These are phyloP conservation scores for Parafenestella ontariensis DNA, from an alignment of 2,329 filamentous ascomycete species.

Conservation along the genomic window DNA sequence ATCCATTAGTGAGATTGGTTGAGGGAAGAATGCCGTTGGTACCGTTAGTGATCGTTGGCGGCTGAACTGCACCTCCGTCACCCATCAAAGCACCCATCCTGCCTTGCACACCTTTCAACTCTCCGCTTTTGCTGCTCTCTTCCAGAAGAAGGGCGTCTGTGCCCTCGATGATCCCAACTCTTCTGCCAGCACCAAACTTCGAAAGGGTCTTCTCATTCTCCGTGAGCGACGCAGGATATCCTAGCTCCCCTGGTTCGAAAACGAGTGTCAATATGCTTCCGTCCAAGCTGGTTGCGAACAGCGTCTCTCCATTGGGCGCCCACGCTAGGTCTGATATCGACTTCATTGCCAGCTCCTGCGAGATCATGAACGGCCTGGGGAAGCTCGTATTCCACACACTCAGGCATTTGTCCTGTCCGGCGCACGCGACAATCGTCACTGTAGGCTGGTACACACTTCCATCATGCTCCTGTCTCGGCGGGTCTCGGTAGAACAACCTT, in stretches of 20 bases:
- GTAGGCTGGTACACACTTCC: slow-evolving; percentile 54
- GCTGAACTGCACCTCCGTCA: slow-evolving; percentile 61
- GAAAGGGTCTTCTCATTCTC: slow-evolving; percentile 93
- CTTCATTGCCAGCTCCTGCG: slow-evolving; percentile 87
- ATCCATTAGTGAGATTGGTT: slow-evolving; percentile 55
- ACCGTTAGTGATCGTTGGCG: slow-evolving; percentile 64
- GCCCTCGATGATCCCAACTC: slow-evolving; percentile 91
- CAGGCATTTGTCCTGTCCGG: slow-evolving; percentile 93
- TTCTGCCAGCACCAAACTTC: slow-evolving; percentile 88
- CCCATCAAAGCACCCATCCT: slow-evolving; percentile 99
- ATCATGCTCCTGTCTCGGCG: slow-evolving; percentile 60
- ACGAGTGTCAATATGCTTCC: slow-evolving; percentile 82
- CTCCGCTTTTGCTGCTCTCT: slow-evolving; percentile 89
- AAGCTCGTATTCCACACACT: slow-evolving; percentile 99
- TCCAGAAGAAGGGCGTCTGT: slow-evolving; percentile 87
- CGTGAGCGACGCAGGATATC: slow-evolving; percentile 82
- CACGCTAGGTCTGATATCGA: slow-evolving; percentile 94
- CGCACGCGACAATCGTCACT: slow-evolving; percentile 96
- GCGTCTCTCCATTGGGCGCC: slow-evolving; percentile 86
- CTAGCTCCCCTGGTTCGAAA: slow-evolving; percentile 87
- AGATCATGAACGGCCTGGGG: slow-evolving; percentile 85
- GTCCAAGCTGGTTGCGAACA: slow-evolving; percentile 88
- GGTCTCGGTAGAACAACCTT: slow-evolving; percentile 79
- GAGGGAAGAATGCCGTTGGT: slow-evolving; percentile 57
- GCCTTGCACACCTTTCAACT: slow-evolving; percentile 87